A percentile compares a stretch with the other conserved stretches of the same genome.
Conservation (phyloP, 768 basidiomycete species). For the Boletales sp. region DNA sequence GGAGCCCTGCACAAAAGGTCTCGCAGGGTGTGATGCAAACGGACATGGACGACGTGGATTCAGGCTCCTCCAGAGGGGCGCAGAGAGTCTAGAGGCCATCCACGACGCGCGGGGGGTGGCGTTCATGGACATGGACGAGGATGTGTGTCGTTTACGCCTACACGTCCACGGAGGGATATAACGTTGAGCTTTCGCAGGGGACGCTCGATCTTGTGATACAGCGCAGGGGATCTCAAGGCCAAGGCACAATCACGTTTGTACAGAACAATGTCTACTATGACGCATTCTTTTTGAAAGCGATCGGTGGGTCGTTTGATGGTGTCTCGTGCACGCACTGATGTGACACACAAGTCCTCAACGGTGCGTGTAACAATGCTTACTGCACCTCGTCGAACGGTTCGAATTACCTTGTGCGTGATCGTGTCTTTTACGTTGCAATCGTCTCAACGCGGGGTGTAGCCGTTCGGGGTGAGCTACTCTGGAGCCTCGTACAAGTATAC, state of each 20-base stretch:
- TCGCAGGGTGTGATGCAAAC: constrained; percentile 52
- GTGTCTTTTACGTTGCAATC: not conserved
- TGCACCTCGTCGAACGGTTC: constrained; percentile 64
- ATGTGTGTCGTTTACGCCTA: constrained; percentile 51
- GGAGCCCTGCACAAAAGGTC: constrained; percentile 52
- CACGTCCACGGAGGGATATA: not conserved
- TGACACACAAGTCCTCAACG: constrained; percentile 69
- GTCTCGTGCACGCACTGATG: constrained; percentile 2
- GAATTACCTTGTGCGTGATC: constrained; percentile 66
- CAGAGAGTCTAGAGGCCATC: constrained; percentile 57
- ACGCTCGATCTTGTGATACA: constrained; percentile 91
- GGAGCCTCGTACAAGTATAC: constrained; percentile 98
- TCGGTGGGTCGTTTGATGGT: constrained; percentile 46
- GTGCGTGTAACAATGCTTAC: constrained; percentile 82
- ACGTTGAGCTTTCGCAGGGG: constrained; percentile 51
- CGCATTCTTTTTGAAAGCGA: constrained; percentile 97
- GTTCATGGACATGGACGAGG: constrained; percentile 93
- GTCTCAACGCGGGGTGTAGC: constrained; percentile 42
- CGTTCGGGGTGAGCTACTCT: constrained; percentile 90
- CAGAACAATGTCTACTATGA: constrained; percentile 99
- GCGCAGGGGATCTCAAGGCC: constrained; percentile 63
- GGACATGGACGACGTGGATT: constrained; percentile 65
- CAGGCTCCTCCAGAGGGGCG: constrained; percentile 50
- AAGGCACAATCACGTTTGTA: constrained; percentile 70
- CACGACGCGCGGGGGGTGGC: constrained; percentile 76